phyloP scores from a whole-genome alignment of 1,284 basidiomycete species.

The Heterobasidion parviporum region DNA sequence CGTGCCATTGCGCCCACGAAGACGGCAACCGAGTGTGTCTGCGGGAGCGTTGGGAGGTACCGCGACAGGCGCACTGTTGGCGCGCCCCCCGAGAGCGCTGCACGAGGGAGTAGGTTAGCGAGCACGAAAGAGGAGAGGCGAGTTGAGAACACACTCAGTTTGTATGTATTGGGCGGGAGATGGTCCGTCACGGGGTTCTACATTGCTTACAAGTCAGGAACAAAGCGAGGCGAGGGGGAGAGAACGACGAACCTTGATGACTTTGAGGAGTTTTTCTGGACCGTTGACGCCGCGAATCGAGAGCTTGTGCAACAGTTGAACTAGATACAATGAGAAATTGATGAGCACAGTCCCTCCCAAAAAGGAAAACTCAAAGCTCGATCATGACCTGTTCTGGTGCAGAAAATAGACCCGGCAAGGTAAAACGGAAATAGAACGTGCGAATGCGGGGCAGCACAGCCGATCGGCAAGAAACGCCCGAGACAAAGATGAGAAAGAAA shows the following conservation, averaged over 20 bases:
- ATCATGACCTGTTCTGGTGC: no score
- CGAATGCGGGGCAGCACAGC: background rate
- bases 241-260: slow-evolving; percentile 69
- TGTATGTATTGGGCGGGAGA: slow-evolving; percentile 91
- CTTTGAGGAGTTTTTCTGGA: slow-evolving; percentile 92
- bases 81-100: slow-evolving; percentile 90
- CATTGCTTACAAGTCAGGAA: slow-evolving; percentile 2
- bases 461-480: background rate
- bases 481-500: background rate
- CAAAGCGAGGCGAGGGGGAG: background rate
- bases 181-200: slow-evolving; percentile 96
- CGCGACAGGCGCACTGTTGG: slow-evolving; percentile 76
- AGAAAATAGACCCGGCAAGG: no score
- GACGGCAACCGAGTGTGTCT: slow-evolving; percentile 86
- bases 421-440: no score
- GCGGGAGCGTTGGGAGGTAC: slow-evolving; percentile 78
- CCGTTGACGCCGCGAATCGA: slow-evolving; percentile 95
- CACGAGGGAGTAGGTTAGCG: slow-evolving; percentile 1
- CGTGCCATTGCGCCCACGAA: slow-evolving; percentile 98
- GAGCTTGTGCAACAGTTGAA: slow-evolving; percentile 95
- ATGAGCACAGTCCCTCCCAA: background rate
- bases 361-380: no score
- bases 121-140: background rate
- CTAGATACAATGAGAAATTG: slow-evolving; percentile 30
- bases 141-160: slow-evolving; percentile 66